Percentiles rank a stretch among this genome's conserved stretches.
These are phyloP conservation scores for Neurospora sp. DNA, from an alignment of 495 filamentous ascomycete species.

Conservation along the genomic window DNA sequence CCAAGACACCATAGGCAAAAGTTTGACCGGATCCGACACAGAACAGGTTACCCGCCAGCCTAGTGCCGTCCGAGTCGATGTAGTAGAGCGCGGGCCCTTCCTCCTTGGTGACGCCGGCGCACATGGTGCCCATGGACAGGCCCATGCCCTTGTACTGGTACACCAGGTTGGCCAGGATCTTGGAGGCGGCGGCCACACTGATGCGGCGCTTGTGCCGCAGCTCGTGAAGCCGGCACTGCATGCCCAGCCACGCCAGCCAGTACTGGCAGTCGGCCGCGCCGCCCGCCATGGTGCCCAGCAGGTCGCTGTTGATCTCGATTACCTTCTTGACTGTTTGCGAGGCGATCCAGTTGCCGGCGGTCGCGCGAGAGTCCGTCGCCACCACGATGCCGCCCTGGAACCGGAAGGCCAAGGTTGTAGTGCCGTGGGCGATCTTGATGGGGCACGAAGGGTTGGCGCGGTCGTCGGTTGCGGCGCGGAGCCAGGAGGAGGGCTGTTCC, in stretches of 20 bases:
- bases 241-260: conserved; percentile 96
- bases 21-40: conserved; percentile 98
- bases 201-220: conserved; percentile 98
- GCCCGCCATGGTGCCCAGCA: conserved; percentile 96
- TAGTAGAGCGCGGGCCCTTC: conserved; percentile 98
- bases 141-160: conserved; percentile 98
- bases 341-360: conserved; percentile 97
- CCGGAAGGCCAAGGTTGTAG: conserved; percentile 94
- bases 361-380: conserved; percentile 91
- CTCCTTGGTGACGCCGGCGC: conserved; percentile 89
- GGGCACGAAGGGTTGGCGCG: conserved; percentile 90
- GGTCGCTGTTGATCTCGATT: conserved; percentile 82
- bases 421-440: conserved; percentile 98
- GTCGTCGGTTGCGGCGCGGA: conserved; percentile 95
- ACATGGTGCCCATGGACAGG: conserved; percentile 98
- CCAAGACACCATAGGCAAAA: conserved; percentile 95
- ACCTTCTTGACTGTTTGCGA: conserved; percentile 99
- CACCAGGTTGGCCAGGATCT: conserved; percentile 96
- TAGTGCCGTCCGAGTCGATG: conserved; percentile 95
- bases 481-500: conserved; percentile 70
- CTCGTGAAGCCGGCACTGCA: conserved; percentile 98
- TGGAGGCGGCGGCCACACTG: conserved; percentile 90
- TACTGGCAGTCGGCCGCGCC: conserved; percentile 99
- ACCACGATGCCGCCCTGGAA: conserved; percentile 98
- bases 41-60: conserved; percentile 88